A percentile compares a stretch with the other conserved stretches of the same genome.
phyloP scores from a whole-genome alignment of 2,329 filamentous ascomycete species.

The Aureobasidium sp. region DNA sequence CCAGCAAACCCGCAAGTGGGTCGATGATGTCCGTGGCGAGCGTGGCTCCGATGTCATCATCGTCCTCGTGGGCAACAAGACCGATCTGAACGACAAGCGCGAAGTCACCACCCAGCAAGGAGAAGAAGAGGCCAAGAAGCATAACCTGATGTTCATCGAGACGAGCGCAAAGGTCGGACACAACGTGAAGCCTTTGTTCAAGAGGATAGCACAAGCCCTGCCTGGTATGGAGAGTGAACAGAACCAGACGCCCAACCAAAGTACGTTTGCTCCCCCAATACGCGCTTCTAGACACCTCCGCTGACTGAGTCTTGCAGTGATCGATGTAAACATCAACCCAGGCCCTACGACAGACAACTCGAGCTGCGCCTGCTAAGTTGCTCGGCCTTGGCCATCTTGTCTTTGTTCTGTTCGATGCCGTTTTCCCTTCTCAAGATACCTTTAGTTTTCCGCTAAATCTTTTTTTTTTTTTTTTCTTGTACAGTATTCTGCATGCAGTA shows the following conservation, averaged over 20 bases:
- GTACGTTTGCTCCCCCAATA: constrained; percentile 43
- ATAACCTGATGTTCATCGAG: constrained; percentile 98
- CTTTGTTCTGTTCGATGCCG: neutral
- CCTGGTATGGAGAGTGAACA: constrained; percentile 95
- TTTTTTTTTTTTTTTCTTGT: neutral
- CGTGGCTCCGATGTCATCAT: constrained; percentile 98
- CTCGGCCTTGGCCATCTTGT: neutral
- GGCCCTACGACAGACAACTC: constrained; percentile 12
- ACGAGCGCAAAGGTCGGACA: constrained; percentile 96
- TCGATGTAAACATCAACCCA: constrained; percentile 17
- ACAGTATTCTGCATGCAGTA: constrained; percentile 10
- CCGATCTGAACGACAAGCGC: constrained; percentile 94
- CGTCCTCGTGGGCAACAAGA: constrained; percentile 97
- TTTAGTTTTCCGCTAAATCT: neutral
- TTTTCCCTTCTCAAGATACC: constrained; percentile 2
- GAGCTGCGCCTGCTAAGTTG: constrained; percentile 13
- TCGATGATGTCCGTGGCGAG: constrained; percentile 94
- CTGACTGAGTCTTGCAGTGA: constrained; percentile 11
- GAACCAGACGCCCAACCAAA: constrained; percentile 67
- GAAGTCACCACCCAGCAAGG: constrained; percentile 95
- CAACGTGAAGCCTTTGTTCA: constrained; percentile 96
- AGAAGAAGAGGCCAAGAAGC: constrained; percentile 96
- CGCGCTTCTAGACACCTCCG: neutral
- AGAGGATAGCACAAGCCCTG: constrained; percentile 93
- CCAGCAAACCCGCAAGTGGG: constrained; percentile 98